Evolutionary conservation across 192 early-diverging fungal species (phyloP), one percentile per base, ranked within the genome.

Genomic region (Cetraspora pellucida): DNA sequence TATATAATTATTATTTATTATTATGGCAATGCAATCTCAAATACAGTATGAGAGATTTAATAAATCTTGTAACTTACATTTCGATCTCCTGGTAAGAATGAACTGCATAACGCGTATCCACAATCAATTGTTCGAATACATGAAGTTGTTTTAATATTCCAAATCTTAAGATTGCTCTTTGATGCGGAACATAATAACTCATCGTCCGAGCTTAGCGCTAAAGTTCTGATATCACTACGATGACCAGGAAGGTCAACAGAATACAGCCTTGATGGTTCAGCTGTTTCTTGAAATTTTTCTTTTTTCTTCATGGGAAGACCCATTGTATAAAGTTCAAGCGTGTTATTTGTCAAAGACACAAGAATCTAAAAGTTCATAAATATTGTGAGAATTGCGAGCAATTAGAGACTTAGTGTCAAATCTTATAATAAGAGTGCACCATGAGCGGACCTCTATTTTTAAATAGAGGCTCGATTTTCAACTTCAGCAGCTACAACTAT

Each of bases 111-210:
- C 9, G 94, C 96, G 67, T 94, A 93, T 63, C 97, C 96, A 50
- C 93, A 95, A 54, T 93, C 93, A 75, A 99, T 89, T 52, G 96
- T 94, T 49, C 94, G 89, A 60, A 98, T 88, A 77, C 96, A 98
- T 37, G 91, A 79, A 13, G 90, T 85, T 1, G 94, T 95, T 64
- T 89, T 86, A 44, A 91, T 82, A 67, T 95, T 96, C 96, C 96
- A 99, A 54, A 99, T 79, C 72, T 97, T 98, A 75, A 98, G 82
- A 1, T 85, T 82, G 78, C 86, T 86, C 80, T 90, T 91, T n/a
- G 95, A 95, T 9, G 91, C 95, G 55, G 95, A 94, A 25, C 90
- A 91, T 9, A 98, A 82, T 59, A 96, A 80, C 78, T 93, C 92
- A 78, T 95, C 94, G 82, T 98, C 95, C 9, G 89, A 88, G 78